Percentiles rank a stretch among this genome's conserved stretches.
These are phyloP conservation scores for Magnolia kwangsiensis DNA, from an alignment of 164 flowering plant species.

Conservation along the genomic window DNA sequence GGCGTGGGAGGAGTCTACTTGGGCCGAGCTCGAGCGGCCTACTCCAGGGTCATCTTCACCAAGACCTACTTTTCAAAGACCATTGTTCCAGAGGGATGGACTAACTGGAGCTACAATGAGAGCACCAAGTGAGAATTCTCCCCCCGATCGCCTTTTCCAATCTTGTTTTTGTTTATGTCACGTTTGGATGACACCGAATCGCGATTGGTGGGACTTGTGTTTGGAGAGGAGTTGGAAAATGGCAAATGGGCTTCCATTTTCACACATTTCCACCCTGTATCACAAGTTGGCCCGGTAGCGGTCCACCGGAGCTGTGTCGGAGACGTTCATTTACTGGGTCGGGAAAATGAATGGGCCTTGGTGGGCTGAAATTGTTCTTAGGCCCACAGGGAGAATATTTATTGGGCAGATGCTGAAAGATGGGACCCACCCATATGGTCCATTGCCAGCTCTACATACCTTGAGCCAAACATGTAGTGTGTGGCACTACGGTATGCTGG, in stretches of 20 bases:
- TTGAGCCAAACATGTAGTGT: no score
- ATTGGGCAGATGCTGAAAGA: no score
- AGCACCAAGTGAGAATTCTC: conserved; percentile 43
- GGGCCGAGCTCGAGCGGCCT: conserved; percentile 74
- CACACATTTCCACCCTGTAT: not conserved
- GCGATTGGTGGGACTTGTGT: not conserved
- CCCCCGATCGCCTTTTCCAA: not conserved
- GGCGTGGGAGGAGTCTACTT: conserved; percentile 60
- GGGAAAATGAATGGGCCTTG: no score
- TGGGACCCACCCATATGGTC: not conserved
- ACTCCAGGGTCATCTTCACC: conserved; percentile 68
- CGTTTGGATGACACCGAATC: not conserved
- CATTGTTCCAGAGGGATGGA: conserved; percentile 75
- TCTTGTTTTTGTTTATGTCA: not conserved
- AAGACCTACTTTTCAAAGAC: conserved; percentile 70
- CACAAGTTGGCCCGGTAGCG: not conserved
- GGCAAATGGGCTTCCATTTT: not conserved
- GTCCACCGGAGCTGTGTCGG: no score
- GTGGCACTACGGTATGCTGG: no score
- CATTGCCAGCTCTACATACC: no score
- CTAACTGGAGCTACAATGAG: conserved; percentile 72
- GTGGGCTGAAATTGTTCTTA: no score
- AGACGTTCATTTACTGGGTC: no score
- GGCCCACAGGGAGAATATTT: no score
- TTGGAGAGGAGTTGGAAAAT: not conserved